Base-by-base conservation (phyloP, 176 grass and related monocot genomes). In the Luzula sylvatica region DNA sequence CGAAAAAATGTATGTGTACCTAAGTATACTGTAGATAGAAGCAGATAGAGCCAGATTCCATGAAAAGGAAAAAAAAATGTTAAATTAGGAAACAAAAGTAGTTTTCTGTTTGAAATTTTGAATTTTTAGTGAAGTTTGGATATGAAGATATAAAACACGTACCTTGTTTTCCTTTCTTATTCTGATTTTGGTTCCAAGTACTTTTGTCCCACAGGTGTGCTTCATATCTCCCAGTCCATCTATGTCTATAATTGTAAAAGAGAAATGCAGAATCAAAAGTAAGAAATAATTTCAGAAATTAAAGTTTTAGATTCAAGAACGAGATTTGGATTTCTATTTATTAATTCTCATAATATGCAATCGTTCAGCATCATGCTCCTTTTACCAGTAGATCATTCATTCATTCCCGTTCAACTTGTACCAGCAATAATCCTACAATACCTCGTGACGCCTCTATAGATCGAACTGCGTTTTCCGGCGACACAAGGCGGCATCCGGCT, bases 121-220 rank as follows among this genome's bases (percentile, higher is more conserved):
- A 29, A 28, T 11, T 18, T 17, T 28, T 47, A 26, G 40, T 12
- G 44, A 35, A 28, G 41, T 59, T 12, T 29, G 16, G 23, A 64
- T 48, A 64, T 48, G 20, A 46, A 15, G 11, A 17, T 39, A 67
- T 53, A 24, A 11, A 67, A 53, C 55, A 52, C 40, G 55, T 65
- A 90, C 92, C 92, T 83, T 98, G 92, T 58, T 90, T 98, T 23
- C 92, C 92, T 53, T 98, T 98, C 72, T 98, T 98, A 65, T 98
- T 98, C 55, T 98, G 92, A 66, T 90, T 98, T 45, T 90, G 92
- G 52, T 98, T 98, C 92, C 92, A 98, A 5, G 86, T 98, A 53
- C 92, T 98, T 77, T 98, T 98, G 57, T 98, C 92, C 92, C 92
- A 98, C 19, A 98, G 92, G 58, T 98, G 92, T 71, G 92, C 92